Conservation (phyloP, 2,329 filamentous ascomycete species). For the Fonsecaea nubica region DNA sequence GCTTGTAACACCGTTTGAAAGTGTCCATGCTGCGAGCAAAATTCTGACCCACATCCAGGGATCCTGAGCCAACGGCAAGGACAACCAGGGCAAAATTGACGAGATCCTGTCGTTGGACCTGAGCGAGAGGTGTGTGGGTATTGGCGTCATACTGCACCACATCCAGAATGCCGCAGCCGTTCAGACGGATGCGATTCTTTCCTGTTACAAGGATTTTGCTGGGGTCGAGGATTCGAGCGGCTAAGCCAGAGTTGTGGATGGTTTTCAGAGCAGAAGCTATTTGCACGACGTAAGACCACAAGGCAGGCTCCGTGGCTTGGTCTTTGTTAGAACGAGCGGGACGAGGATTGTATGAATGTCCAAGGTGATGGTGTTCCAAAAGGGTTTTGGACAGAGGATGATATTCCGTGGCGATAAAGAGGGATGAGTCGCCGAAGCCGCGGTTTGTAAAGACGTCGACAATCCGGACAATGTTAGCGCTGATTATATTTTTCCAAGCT, state of each 20-base stretch:
- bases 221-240: constrained; percentile 82
- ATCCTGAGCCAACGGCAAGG: constrained; percentile 79
- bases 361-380: constrained; percentile 72
- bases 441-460: constrained; percentile 93
- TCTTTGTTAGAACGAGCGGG: constrained; percentile 54
- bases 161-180: constrained; percentile 86
- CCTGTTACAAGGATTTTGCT: constrained; percentile 90
- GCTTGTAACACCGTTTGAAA: constrained; percentile 76
- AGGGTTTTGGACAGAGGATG: constrained; percentile 90
- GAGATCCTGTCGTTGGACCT: constrained; percentile 88
- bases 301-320: constrained; percentile 71
- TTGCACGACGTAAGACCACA: constrained; percentile 94
- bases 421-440: constrained; percentile 90
- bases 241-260: constrained; percentile 80
- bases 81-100: constrained; percentile 83
- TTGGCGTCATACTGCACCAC: constrained; percentile 81
- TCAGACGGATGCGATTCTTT: constrained; percentile 86
- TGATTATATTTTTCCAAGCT: constrained; percentile 85
- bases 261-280: constrained; percentile 85
- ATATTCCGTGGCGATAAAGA: constrained; percentile 93
- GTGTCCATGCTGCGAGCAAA: constrained; percentile 75
- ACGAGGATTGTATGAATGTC: constrained; percentile 47
- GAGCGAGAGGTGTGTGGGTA: constrained; percentile 63
- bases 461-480: constrained; percentile 80
- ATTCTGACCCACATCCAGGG: constrained; percentile 64